Conservation (phyloP, 257 asterid species). For the Paulownia fortunei region DNA sequence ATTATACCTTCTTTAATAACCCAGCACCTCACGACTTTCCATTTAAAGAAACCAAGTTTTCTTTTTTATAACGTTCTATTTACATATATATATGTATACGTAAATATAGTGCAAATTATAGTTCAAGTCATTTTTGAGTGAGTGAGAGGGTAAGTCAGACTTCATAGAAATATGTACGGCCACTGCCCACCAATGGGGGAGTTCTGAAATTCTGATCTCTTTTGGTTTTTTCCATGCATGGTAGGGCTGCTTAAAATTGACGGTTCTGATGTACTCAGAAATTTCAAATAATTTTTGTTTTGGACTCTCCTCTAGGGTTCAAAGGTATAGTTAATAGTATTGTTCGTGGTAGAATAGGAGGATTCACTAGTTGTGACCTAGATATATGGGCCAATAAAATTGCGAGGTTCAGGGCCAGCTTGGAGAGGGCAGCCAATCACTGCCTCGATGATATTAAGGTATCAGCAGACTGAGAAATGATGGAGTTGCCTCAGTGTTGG, state of each 20-base stretch:
- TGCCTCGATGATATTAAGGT: slow-evolving; percentile 80
- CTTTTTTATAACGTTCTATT: background rate
- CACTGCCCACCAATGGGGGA: slow-evolving; percentile 60
- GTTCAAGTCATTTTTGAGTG: background rate
- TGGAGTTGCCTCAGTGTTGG: slow-evolving; percentile 13
- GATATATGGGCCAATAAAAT: slow-evolving; percentile 49
- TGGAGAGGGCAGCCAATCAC: slow-evolving; percentile 70
- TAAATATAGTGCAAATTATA: background rate
- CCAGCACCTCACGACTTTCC: slow-evolving; percentile 34
- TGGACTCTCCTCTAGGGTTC: slow-evolving; percentile 32
- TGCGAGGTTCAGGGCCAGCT: slow-evolving; percentile 52
- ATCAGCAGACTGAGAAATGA: slow-evolving; percentile 38
- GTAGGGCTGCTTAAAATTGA: slow-evolving; percentile 27
- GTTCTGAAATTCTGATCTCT: slow-evolving; percentile 43
- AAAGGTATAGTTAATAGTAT: slow-evolving; percentile 35
- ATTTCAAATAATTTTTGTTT: slow-evolving; percentile 1
- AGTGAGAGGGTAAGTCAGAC: slow-evolving; percentile 11
- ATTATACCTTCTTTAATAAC: slow-evolving; percentile 25
- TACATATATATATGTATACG: background rate
- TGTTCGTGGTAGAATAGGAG: slow-evolving; percentile 37
- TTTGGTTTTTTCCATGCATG: slow-evolving; percentile 33
- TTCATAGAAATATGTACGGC: slow-evolving; percentile 26
- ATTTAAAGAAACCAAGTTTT: slow-evolving; percentile 20
- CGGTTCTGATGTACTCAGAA: slow-evolving; percentile 39
- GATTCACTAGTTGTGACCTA: slow-evolving; percentile 24